Percentiles rank a stretch among this genome's conserved stretches.
Evolutionary conservation across 2,329 filamentous ascomycete genomes (phyloP).

Genomic region (Pseudonectria buxi): DNA sequence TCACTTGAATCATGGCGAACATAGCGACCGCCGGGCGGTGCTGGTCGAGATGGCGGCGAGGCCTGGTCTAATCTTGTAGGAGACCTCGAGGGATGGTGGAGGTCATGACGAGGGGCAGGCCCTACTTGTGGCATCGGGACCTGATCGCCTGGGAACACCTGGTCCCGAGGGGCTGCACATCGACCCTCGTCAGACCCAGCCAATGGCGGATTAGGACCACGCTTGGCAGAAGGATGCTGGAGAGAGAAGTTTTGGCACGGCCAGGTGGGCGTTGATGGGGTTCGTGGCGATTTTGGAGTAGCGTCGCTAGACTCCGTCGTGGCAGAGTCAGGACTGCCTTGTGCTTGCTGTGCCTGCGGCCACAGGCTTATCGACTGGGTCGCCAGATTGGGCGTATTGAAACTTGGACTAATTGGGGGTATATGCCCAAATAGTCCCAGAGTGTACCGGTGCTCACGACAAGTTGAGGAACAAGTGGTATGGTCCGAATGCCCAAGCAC

Average conservation of each 20-base stretch:
- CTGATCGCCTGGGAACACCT: conserved; percentile 49
- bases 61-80: conserved; percentile 30
- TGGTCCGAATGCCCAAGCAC: not conserved
- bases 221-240: conserved; percentile 15
- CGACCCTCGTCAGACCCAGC: conserved; percentile 33
- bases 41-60: conserved; percentile 18
- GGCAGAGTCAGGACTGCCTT: conserved; percentile 26
- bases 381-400: conserved; percentile 27
- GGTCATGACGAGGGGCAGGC: conserved; percentile 48
- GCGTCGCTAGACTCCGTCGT: conserved; percentile 27
- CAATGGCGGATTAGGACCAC: conserved; percentile 14
- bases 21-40: conserved; percentile 16
- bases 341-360: conserved; percentile 26
- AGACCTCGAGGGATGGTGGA: conserved; percentile 42
- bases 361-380: conserved; percentile 26
- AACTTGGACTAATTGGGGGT: conserved; percentile 26
- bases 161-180: conserved; percentile 50
- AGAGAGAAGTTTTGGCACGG: conserved; percentile 14
- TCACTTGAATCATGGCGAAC: conserved; percentile 14
- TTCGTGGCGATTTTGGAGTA: conserved; percentile 29
- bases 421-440: conserved; percentile 30
- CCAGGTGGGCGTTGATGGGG: conserved; percentile 29
- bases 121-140: conserved; percentile 59
- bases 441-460: conserved; percentile 6
- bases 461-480: not conserved